phyloP scores from a whole-genome alignment of 306 rosid species.

The Sesbania bispinosa region DNA sequence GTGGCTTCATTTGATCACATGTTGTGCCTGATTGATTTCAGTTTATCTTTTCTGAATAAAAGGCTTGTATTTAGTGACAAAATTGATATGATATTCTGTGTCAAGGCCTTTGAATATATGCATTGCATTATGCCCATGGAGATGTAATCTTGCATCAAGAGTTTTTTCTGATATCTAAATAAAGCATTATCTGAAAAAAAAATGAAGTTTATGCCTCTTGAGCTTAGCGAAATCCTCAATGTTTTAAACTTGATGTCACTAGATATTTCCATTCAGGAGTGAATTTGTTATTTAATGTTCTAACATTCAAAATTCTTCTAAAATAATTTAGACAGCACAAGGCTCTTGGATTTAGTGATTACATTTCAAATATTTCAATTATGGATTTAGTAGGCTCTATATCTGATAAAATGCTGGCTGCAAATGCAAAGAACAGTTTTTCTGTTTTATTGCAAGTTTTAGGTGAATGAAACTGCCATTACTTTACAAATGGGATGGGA shows the following conservation, averaged over 20 bases:
- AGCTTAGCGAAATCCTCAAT: constrained; percentile 8
- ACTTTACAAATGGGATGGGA: neutral
- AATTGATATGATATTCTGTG: neutral
- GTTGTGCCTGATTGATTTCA: neutral
- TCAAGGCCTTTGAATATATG: neutral
- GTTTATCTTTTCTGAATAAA: neutral
- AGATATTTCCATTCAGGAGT: neutral
- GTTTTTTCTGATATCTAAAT: neutral
- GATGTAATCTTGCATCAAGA: neutral
- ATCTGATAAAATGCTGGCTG: constrained; percentile 10
- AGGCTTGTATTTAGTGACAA: neutral
- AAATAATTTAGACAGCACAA: neutral
- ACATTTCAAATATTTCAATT: neutral
- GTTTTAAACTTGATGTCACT: neutral
- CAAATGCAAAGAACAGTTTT: too few relatives aligned
- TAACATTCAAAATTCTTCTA: neutral
- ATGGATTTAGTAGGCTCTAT: neutral
- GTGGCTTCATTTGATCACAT: constrained; percentile 1
- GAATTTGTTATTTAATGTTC: neutral
- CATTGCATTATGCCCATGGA: neutral
- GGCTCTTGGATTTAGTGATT: neutral
- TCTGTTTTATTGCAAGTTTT: neutral
- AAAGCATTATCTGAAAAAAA: constrained; percentile 16
- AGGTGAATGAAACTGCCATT: neutral
- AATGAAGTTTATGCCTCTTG: constrained; percentile 12